These are phyloP conservation scores for Metroxylon sagu DNA, from an alignment of 176 grass and related monocot species.

Conservation along the genomic window DNA sequence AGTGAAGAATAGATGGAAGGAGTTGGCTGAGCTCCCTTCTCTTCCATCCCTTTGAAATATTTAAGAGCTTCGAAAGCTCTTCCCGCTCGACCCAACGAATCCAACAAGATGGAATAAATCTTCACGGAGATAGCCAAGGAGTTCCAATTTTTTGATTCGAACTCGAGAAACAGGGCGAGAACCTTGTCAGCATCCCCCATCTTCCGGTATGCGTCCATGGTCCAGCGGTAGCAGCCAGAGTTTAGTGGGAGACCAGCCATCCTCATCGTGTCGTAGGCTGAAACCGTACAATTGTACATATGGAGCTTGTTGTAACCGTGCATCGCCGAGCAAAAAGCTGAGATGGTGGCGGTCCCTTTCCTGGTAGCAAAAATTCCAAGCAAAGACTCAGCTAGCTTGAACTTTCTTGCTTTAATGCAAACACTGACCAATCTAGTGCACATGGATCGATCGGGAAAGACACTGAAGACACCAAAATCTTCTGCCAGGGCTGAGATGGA, in stretches of 20 bases:
- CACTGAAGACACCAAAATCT: slow-evolving; percentile 30
- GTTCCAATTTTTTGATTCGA: slow-evolving; percentile 43
- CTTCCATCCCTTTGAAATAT: slow-evolving; percentile 71
- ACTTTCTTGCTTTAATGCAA: slow-evolving; percentile 59
- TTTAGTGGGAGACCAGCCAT: slow-evolving; percentile 29
- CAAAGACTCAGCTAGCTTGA: slow-evolving; percentile 54
- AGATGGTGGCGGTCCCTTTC: slow-evolving; percentile 29
- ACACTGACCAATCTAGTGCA: slow-evolving; percentile 46
- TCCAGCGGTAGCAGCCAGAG: slow-evolving; percentile 43
- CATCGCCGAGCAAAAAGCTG: slow-evolving; percentile 63
- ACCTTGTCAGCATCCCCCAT: slow-evolving; percentile 54
- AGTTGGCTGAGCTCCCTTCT: slow-evolving; percentile 32
- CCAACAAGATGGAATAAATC: slow-evolving; percentile 51
- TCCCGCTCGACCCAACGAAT: slow-evolving; percentile 44
- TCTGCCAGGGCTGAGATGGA: slow-evolving; percentile 46
- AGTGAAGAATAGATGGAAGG: slow-evolving; percentile 52
- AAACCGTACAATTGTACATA: slow-evolving; percentile 69
- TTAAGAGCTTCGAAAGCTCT: slow-evolving; percentile 54
- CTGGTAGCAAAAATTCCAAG: slow-evolving; percentile 37
- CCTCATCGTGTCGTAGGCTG: slow-evolving; percentile 47
- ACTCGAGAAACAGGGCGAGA: slow-evolving; percentile 45
- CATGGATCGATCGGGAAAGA: slow-evolving; percentile 55
- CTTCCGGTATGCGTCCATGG: slow-evolving; percentile 44
- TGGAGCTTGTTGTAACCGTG: slow-evolving; percentile 81
- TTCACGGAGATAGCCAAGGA: slow-evolving; percentile 26